Evolutionary conservation across 2,329 filamentous ascomycete species (phyloP).

Genomic region (Fusarium papillatum): DNA sequence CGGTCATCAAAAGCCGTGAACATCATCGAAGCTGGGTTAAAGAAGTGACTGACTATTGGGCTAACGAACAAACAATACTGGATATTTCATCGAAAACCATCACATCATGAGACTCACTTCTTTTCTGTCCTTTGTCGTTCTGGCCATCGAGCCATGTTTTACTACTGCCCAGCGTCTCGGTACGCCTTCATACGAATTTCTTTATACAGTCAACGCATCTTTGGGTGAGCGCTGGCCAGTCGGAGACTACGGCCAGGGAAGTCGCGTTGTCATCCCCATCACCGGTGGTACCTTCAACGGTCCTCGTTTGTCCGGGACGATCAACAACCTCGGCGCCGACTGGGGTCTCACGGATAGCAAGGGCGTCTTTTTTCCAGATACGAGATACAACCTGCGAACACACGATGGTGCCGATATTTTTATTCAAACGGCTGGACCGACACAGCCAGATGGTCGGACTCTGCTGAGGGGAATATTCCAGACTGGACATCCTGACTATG

Average conservation of each 20-base stretch:
- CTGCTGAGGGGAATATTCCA: constrained; percentile 49
- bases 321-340: constrained; percentile 51
- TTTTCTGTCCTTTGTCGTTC: neutral
- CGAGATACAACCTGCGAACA: constrained; percentile 54
- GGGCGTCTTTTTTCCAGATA: constrained; percentile 54
- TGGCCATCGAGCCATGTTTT: constrained; percentile 3
- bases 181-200: constrained; percentile 35
- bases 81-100: neutral
- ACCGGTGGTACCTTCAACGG: constrained; percentile 52
- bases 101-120: constrained; percentile 22
- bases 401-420: constrained; percentile 53
- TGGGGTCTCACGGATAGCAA: constrained; percentile 52
- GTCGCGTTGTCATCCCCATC: constrained; percentile 48
- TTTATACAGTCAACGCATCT: constrained; percentile 40
- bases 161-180: constrained; percentile 28
- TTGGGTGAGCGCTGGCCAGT: constrained; percentile 38
- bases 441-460: constrained; percentile 48
- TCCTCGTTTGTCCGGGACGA: constrained; percentile 48
- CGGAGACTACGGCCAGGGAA: constrained; percentile 38
- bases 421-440: constrained; percentile 52
- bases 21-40: neutral
- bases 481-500: constrained; percentile 50
- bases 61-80: too few relatives aligned
- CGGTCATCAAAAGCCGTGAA: neutral
- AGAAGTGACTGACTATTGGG: neutral